Conservation (phyloP, 768 basidiomycete species). For the Rhodosporidiobolus odoratus region DNA sequence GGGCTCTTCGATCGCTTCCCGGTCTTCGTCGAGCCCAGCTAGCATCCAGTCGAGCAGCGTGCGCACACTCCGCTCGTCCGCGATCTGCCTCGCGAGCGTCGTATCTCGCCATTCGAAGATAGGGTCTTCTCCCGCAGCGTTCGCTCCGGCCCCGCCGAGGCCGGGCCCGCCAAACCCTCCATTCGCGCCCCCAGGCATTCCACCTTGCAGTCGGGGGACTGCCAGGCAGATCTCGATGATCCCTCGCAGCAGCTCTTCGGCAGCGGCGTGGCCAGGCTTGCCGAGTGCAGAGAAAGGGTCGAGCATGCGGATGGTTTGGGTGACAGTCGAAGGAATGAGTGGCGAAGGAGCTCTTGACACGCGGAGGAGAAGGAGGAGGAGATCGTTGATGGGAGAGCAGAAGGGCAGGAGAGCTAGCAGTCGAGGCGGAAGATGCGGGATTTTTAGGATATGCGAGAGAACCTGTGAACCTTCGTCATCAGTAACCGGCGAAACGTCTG, state of each 20-base stretch:
- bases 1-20: background rate
- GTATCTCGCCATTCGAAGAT: conserved; percentile 51
- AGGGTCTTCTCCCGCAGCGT: conserved; percentile 7
- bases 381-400: conserved; percentile 82
- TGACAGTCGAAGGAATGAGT: conserved; percentile 66
- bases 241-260: conserved; percentile 84
- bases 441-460: conserved; percentile 80
- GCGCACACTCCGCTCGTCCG: conserved; percentile 64
- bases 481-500: background rate
- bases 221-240: conserved; percentile 77
- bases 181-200: background rate
- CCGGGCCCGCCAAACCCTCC: background rate
- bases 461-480: conserved; percentile 56
- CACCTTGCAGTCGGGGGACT: conserved; percentile 9
- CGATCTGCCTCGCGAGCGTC: conserved; percentile 81
- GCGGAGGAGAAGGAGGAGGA: conserved; percentile 74
- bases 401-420: conserved; percentile 73
- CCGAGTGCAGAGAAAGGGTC: conserved; percentile 69
- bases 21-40: background rate
- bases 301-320: conserved; percentile 70
- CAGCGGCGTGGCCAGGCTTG: conserved; percentile 71
- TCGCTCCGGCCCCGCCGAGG: background rate
- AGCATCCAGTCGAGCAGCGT: conserved; percentile 60
- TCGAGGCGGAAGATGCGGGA: conserved; percentile 73
- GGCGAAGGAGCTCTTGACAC: conserved; percentile 43